phyloP scores from a whole-genome alignment of 495 filamentous ascomycete genomes.

The Lophium mytilinum region DNA sequence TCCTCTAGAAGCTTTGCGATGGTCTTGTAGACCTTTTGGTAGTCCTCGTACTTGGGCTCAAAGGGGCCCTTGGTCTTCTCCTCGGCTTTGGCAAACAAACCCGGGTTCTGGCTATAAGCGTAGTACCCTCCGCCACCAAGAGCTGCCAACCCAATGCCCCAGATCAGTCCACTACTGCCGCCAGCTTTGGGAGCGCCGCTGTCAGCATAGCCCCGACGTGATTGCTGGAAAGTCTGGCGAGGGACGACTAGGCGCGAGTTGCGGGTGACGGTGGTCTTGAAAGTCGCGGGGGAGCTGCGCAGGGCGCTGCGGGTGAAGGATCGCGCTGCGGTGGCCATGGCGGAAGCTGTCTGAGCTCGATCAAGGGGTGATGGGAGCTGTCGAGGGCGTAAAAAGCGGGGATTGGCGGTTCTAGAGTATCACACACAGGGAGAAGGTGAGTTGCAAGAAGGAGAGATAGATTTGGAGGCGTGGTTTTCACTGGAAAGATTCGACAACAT shows the following conservation, averaged over 20 bases:
- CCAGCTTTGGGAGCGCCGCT: constrained; percentile 1
- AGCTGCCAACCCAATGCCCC: not conserved
- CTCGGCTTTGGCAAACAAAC: constrained; percentile 23
- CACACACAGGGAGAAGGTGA: too few relatives aligned
- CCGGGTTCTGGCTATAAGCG: constrained; percentile 53
- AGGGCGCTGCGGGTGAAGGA: constrained; percentile 1
- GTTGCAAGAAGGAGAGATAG: not conserved
- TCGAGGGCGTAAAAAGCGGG: not conserved
- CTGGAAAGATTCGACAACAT: not conserved
- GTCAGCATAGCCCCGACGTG: constrained; percentile 1
- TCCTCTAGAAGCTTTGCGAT: constrained; percentile 73
- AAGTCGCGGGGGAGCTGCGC: not conserved
- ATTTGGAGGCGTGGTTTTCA: not conserved
- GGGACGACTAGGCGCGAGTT: not conserved
- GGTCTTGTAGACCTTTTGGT: constrained; percentile 91
- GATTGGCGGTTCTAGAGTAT: not conserved
- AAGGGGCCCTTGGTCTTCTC: constrained; percentile 43
- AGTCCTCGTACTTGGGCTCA: constrained; percentile 73
- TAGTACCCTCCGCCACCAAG: constrained; percentile 45
- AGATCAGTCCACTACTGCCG: not conserved
- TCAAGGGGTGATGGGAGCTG: not conserved
- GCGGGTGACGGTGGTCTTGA: not conserved
- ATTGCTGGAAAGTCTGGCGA: constrained; percentile 1
- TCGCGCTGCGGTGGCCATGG: constrained; percentile 1
- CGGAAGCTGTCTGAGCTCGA: not conserved